Evolutionary conservation across 1,284 basidiomycete species (phyloP).

Genomic region (Violaceomyces palustris): DNA sequence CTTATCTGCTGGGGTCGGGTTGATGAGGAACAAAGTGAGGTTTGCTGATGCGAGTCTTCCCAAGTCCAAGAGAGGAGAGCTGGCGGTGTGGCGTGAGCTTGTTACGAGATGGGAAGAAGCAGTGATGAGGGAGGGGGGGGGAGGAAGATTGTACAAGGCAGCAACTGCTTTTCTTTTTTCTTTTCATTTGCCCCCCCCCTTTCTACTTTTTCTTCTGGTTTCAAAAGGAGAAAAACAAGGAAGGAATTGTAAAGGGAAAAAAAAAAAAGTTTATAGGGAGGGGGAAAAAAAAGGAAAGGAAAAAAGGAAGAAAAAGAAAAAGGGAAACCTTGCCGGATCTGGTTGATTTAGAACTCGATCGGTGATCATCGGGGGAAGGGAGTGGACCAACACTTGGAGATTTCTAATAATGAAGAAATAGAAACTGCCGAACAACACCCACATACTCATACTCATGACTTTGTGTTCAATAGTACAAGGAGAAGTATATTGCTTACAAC

Average conservation of each 20-base stretch:
- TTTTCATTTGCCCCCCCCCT: not conserved
- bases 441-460: not conserved
- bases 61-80: too few species aligned
- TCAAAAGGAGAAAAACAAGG: not conserved
- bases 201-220: not conserved
- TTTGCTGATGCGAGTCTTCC: too few species aligned
- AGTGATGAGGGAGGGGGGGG: too few species aligned
- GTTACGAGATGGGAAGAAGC: too few species aligned
- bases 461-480: conserved; percentile 11
- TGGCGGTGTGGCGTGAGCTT: too few species aligned
- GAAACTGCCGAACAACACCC: not conserved
- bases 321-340: conserved; percentile 7
- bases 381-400: too few species aligned
- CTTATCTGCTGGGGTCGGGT: too few species aligned
- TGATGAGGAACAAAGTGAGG: too few species aligned
- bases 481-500: conserved; percentile 7
- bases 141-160: conserved; percentile 9
- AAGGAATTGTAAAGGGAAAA: conserved; percentile 1
- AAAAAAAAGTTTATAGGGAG: conserved; percentile 3
- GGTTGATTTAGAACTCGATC: too few species aligned
- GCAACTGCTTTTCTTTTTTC: not conserved
- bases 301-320: not conserved
- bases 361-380: too few species aligned
- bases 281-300: not conserved
- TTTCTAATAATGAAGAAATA: too few species aligned